Evolutionary conservation across 192 early-diverging fungal species (phyloP).

Genomic region (Endogone sp.): DNA sequence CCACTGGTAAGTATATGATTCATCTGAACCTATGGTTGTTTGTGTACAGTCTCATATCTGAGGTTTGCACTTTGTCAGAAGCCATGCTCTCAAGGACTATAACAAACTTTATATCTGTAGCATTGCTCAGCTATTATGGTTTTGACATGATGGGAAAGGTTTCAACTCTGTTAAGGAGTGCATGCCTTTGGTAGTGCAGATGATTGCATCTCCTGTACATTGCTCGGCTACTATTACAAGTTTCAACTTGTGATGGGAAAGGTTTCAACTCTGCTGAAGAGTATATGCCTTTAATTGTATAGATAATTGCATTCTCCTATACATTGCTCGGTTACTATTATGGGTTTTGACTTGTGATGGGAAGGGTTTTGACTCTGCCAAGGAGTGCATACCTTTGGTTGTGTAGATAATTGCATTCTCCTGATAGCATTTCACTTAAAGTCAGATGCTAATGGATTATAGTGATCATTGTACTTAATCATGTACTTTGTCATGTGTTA

Average conservation of each 20-base stretch:
- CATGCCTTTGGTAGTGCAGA: not conserved
- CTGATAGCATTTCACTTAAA: not conserved
- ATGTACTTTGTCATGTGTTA: not conserved
- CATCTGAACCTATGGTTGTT: conserved; percentile 8
- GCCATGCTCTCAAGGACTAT: not conserved
- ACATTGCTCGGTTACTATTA: not conserved
- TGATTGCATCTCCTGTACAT: not conserved
- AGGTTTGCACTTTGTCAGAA: not conserved
- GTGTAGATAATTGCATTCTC: not conserved
- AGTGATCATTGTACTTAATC: not conserved
- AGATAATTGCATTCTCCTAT: not conserved
- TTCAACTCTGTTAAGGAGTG: not conserved
- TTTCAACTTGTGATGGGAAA: not conserved
- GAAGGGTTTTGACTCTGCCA: not conserved
- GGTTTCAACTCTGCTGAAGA: not conserved
- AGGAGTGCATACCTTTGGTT: not conserved
- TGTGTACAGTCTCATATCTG: not conserved
- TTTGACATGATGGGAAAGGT: not conserved
- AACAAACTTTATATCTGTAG: not conserved
- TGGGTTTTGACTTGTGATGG: not conserved
- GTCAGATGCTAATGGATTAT: not conserved
- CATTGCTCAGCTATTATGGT: not conserved
- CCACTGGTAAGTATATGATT: conserved; percentile 12
- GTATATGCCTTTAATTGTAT: not conserved
- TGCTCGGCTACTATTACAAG: not conserved